Evolutionary conservation across 2,329 filamentous ascomycete genomes (phyloP).

Genomic region (Hypoxylon sp.): DNA sequence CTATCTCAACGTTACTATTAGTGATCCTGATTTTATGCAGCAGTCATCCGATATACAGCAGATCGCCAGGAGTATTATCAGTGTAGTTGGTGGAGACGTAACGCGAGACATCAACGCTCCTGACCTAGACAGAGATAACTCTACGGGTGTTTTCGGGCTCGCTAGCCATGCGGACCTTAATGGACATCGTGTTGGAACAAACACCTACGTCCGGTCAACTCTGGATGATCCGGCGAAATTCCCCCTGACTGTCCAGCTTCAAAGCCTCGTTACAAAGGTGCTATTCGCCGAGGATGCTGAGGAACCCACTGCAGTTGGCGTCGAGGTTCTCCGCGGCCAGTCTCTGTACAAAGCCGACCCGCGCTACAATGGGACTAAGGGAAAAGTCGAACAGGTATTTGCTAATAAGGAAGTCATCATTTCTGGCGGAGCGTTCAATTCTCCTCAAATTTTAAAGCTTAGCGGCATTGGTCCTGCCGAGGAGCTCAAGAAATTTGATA

Average conservation of each 20-base stretch:
- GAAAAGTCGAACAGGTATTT: constrained; percentile 47
- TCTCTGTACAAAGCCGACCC: constrained; percentile 57
- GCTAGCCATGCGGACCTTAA: constrained; percentile 49
- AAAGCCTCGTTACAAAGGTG: constrained; percentile 51
- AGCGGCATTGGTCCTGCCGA: constrained; percentile 64
- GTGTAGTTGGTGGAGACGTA: constrained; percentile 48
- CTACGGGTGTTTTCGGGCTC: constrained; percentile 51
- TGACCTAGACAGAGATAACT: constrained; percentile 49
- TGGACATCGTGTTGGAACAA: constrained; percentile 59
- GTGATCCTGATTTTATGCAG: constrained; percentile 49
- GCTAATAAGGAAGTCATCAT: constrained; percentile 64
- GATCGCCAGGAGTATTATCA: constrained; percentile 46
- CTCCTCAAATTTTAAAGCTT: constrained; percentile 67
- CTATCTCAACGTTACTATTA: constrained; percentile 52
- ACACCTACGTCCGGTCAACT: constrained; percentile 64
- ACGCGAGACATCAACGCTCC: constrained; percentile 50
- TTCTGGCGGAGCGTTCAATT: constrained; percentile 65
- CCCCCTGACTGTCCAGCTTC: constrained; percentile 58
- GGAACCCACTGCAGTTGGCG: constrained; percentile 50
- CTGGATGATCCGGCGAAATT: constrained; percentile 62
- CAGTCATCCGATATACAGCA: constrained; percentile 47
- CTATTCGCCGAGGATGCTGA: constrained; percentile 47
- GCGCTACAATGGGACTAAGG: constrained; percentile 53
- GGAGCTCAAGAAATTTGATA: constrained; percentile 61
- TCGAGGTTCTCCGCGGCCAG: constrained; percentile 51